Conservation (phyloP, 2,329 filamentous ascomycete species). For the Fusarium neocosmosporiellum region DNA sequence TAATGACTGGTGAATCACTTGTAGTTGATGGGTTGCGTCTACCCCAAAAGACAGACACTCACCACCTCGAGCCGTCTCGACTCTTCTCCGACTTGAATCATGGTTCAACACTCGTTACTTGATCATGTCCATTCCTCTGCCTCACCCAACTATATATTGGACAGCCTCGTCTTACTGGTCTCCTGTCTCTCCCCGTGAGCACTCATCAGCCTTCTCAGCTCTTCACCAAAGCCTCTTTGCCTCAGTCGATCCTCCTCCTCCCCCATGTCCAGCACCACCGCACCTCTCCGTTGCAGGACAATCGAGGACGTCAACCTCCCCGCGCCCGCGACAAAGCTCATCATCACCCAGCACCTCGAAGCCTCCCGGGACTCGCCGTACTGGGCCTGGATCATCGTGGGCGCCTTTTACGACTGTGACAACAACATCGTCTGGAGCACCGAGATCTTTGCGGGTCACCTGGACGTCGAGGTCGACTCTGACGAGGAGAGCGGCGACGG, state of each 20-base stretch:
- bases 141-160: slow-evolving; percentile 7
- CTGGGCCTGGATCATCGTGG: slow-evolving; percentile 61
- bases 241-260: slow-evolving; percentile 2
- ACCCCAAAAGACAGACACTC: slow-evolving; percentile 9
- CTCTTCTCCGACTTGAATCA: slow-evolving; percentile 24
- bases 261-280: slow-evolving; percentile 36
- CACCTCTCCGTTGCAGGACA: slow-evolving; percentile 35
- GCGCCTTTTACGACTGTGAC: slow-evolving; percentile 58
- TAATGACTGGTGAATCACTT: slow-evolving; percentile 32
- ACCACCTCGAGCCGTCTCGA: background rate
- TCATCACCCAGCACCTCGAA: slow-evolving; percentile 57
- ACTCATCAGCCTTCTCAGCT: background rate
- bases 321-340: slow-evolving; percentile 57
- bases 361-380: slow-evolving; percentile 45
- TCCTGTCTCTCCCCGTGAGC: slow-evolving; percentile 1
- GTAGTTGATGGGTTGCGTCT: background rate
- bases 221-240: background rate
- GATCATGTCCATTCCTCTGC: slow-evolving; percentile 9
- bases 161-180: background rate
- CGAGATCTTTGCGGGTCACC: slow-evolving; percentile 54
- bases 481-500: slow-evolving; percentile 34
- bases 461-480: slow-evolving; percentile 42
- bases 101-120: background rate
- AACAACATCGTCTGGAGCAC: slow-evolving; percentile 59
- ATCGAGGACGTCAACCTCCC: slow-evolving; percentile 53